Conservation (phyloP, 768 basidiomycete genomes). For the Pisolithus sp. region DNA sequence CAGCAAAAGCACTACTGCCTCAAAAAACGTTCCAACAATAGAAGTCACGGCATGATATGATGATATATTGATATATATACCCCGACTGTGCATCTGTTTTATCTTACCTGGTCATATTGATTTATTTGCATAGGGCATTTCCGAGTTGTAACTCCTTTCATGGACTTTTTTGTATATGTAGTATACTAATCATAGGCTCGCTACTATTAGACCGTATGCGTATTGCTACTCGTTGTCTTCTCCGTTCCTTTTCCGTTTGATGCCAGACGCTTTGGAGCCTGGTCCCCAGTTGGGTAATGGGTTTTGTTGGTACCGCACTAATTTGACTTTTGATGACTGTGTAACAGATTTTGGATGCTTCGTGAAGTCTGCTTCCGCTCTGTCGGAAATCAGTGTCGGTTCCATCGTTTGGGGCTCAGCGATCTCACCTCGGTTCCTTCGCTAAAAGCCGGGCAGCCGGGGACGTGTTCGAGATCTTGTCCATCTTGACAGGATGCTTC, state of each 20-base stretch:
- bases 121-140: conserved; percentile 1
- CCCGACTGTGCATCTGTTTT: not conserved
- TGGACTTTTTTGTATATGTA: not conserved
- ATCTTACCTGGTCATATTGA: not conserved
- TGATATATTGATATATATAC: not conserved
- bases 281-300: conserved; percentile 95
- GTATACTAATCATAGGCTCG: not conserved
- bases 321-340: conserved; percentile 57
- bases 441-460: conserved; percentile 65
- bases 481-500: conserved; percentile 72
- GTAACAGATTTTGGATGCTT: conserved; percentile 62
- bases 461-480: conserved; percentile 70
- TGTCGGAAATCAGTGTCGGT: conserved; percentile 19
- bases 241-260: conserved; percentile 24
- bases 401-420: not conserved
- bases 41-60: conserved; percentile 21
- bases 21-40: conserved; percentile 22
- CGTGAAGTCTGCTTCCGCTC: conserved; percentile 65
- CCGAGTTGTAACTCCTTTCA: not conserved
- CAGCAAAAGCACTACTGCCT: conserved; percentile 16
- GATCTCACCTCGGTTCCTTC: conserved; percentile 58
- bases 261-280: conserved; percentile 50
- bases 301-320: conserved; percentile 88
- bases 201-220: not conserved
- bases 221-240: conserved; percentile 6